Conservation (phyloP, 768 basidiomycete genomes). For the Leccinellum luteum region DNA sequence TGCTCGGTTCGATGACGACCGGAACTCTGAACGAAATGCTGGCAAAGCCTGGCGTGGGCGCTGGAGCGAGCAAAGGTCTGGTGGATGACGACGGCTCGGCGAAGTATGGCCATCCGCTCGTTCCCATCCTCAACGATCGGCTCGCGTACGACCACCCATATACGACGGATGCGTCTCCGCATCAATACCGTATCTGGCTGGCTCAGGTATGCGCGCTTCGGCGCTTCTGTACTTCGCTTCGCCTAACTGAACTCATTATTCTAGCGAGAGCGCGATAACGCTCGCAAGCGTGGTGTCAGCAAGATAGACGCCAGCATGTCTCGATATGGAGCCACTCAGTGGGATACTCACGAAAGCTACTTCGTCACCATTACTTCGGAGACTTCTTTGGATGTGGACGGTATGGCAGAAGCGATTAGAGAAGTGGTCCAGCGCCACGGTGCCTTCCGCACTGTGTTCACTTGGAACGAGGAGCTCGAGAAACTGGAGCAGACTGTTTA, state of each 20-base stretch:
- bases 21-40: conserved; percentile 25
- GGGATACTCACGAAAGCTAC: conserved; percentile 31
- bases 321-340: conserved; percentile 33
- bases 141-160: conserved; percentile 33
- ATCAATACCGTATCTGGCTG: conserved; percentile 31
- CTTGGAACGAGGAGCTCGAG: conserved; percentile 30
- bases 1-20: conserved; percentile 26
- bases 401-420: conserved; percentile 25
- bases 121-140: conserved; percentile 30
- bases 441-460: conserved; percentile 27
- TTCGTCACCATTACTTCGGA: conserved; percentile 20
- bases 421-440: conserved; percentile 31
- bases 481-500: conserved; percentile 32
- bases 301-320: conserved; percentile 32
- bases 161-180: conserved; percentile 26
- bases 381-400: conserved; percentile 25
- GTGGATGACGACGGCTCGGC: conserved; percentile 23
- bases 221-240: background rate
- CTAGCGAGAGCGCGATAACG: conserved; percentile 29
- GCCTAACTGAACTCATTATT: background rate
- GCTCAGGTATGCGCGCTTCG: conserved; percentile 23
- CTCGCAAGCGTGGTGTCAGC: conserved; percentile 26
- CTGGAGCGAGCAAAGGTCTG: conserved; percentile 3
- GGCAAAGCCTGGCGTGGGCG: conserved; percentile 14
- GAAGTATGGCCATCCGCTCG: conserved; percentile 28